Conservation (phyloP, 768 basidiomycete genomes). For the Cystoderma amianthinum region DNA sequence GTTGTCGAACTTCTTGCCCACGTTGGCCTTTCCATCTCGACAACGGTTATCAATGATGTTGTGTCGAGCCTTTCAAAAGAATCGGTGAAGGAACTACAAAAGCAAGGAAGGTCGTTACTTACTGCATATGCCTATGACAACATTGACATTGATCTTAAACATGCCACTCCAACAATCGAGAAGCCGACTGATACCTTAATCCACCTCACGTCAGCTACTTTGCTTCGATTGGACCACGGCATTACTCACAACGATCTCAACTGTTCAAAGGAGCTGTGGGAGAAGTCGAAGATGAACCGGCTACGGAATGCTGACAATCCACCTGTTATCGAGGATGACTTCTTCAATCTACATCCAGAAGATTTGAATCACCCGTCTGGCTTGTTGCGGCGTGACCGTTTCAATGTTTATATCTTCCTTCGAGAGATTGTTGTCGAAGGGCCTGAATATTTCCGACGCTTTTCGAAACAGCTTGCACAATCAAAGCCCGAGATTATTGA, state of each 20-base stretch:
- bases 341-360: slow-evolving; percentile 11
- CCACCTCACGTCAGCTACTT: slow-evolving; percentile 24
- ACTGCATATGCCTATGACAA: slow-evolving; percentile 32
- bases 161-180: slow-evolving; percentile 20
- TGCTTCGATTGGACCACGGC: slow-evolving; percentile 18
- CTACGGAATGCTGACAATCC: slow-evolving; percentile 3
- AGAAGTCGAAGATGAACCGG: slow-evolving; percentile 9
- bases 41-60: slow-evolving; percentile 13
- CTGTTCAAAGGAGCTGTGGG: slow-evolving; percentile 26
- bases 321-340: slow-evolving; percentile 7
- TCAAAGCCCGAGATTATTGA: slow-evolving; percentile 16
- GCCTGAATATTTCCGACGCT: slow-evolving; percentile 12
- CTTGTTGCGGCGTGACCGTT: slow-evolving; percentile 14
- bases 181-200: slow-evolving; percentile 13
- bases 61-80: slow-evolving; percentile 16
- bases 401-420: slow-evolving; percentile 19
- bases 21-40: slow-evolving; percentile 19
- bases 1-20: slow-evolving; percentile 20
- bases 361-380: slow-evolving; percentile 6
- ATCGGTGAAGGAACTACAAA: slow-evolving; percentile 7
- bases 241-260: slow-evolving; percentile 16
- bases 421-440: slow-evolving; percentile 17
- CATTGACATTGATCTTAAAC: slow-evolving; percentile 30
- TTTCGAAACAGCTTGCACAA: slow-evolving; percentile 9
- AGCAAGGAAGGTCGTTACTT: slow-evolving; percentile 15